Base-by-base conservation (phyloP, 2,329 filamentous ascomycete species). In the Monosporascus sp. region DNA sequence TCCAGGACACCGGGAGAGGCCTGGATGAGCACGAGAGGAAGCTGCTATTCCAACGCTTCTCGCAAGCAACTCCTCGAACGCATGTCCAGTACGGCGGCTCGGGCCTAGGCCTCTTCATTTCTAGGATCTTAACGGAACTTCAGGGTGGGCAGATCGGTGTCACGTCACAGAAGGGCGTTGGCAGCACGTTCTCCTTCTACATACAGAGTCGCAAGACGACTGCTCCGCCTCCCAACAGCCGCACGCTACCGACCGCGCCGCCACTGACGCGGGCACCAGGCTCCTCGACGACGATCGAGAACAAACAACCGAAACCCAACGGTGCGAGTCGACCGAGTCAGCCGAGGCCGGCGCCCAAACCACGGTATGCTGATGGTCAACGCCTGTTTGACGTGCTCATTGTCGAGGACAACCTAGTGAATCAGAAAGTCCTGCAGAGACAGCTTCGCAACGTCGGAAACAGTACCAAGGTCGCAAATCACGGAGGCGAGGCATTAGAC, bases 61-160 rank as follows among this genome's bases (percentile, higher is more conserved):
- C 83, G 14, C 85, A 88, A 63, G 84, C 85, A 0, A 82, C 81
- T 7, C 84, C 84, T 4, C 76, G 84, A 27, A 89, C 85, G 0
- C 86, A 89, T 62, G 84, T 89, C 2, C 83, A 87, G 57, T 89
- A 89, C 56, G 86, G 86, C 22, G 86, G 86, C 7, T 86, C 82
- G 0, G 86, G 86, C 0, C 71, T 89, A 0, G 86, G 86, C 0
- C 72, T 92, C 1, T 91, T 90, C 71, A 91, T 92, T 64, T 89
- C 84, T 5, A 79, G 87, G 38, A 87, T 88, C 60, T 72, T 92
- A 48, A 88, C 86, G 2, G 87, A 91, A 65, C 72, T 91, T 48
- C 88, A 91, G 69, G 88, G 88, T 15, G 88, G 88, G 2, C 86
- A 90, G 64, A 89, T 91, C 52, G 87, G 87, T 7, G 87, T 91